Base-by-base conservation (phyloP, 108 stramenopile species). In the Cyclotella cryptica region DNA sequence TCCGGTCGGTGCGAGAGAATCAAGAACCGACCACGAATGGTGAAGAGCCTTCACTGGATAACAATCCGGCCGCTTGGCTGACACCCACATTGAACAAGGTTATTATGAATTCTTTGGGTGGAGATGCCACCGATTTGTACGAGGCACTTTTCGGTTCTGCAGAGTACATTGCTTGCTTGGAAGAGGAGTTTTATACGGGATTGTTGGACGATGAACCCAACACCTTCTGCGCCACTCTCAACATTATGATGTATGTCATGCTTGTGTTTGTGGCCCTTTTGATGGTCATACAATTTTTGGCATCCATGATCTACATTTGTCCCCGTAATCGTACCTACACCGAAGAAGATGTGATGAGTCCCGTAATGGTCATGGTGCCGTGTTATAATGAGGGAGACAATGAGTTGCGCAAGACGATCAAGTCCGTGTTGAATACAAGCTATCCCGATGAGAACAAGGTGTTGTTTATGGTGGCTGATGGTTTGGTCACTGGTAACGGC, bases 361-460 rank as follows among this genome's bases (percentile, higher is more conserved):
- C 79, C 15, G 83, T 87, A 15, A 87, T 87, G 83, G 74, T 87
- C 29, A 84, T 87, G 86, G 86, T 87, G 27, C 86, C 86, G 15
- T 87, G 86, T 59, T 88, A 88, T 73, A 88, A 88, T 74, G 87
- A 88, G 82, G 85, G 85, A 41, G 85, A 85, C 58, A 84, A 83
- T 42, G 87, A 88, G 46, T 59, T 88, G 60, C 76, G 82, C 42
- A 88, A 88, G 66, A 88, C 87, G 3, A 85, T 85, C 87, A 81
- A 88, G 67, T 76, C 74, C 0, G 80, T 88, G 18, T 41, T 85
- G 51, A 78, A 84, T 39, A 85, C 84, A 1, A 79, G 74, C 17
- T 88, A 88, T 61, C 87, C 87, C 44, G 79, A 75, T 40, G 87
- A 88, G 51, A 85, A 88, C 71, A 88, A 88, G 75, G 79, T 88